Percentiles rank a stretch among this genome's conserved stretches.
Evolutionary conservation across 441 rosid species (phyloP).

Genomic region (Populus hybrid): DNA sequence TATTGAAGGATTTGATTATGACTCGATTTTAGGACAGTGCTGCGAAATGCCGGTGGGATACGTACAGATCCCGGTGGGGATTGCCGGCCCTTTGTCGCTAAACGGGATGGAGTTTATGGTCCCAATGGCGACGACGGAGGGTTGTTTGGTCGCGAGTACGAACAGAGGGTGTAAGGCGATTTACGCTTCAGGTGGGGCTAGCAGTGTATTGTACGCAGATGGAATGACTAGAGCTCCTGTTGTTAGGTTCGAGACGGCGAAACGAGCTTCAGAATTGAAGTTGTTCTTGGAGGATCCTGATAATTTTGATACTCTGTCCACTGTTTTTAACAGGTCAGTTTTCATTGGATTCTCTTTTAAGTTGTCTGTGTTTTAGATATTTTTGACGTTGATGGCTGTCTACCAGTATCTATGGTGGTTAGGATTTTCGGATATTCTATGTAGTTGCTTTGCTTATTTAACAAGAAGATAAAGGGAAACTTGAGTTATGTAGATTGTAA

Average conservation of each 20-base stretch:
- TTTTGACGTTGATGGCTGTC: slow-evolving; percentile 6
- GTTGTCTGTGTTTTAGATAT: background rate
- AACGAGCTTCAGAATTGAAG: slow-evolving; percentile 71
- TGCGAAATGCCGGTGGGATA: slow-evolving; percentile 95
- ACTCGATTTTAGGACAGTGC: slow-evolving; percentile 80
- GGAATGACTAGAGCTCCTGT: slow-evolving; percentile 93
- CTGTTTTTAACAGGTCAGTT: slow-evolving; percentile 68
- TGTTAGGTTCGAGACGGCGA: slow-evolving; percentile 62
- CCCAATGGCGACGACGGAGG: slow-evolving; percentile 96
- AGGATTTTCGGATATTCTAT: background rate
- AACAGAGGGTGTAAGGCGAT: slow-evolving; percentile 92
- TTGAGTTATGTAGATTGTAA: background rate
- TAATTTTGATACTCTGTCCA: slow-evolving; percentile 59
- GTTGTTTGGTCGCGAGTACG: slow-evolving; percentile 82
- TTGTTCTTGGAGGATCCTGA: slow-evolving; percentile 74
- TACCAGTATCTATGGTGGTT: background rate
- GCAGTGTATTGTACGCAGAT: slow-evolving; percentile 54
- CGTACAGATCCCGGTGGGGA: slow-evolving; percentile 85
- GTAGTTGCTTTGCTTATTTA: background rate
- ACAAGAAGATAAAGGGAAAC: background rate
- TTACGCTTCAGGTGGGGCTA: slow-evolving; percentile 66
- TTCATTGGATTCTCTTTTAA: background rate
- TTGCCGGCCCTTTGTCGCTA: slow-evolving; percentile 72
- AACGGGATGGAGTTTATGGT: slow-evolving; percentile 68
- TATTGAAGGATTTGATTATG: slow-evolving; percentile 83